Base-by-base conservation (phyloP, 768 basidiomycete species). In the Serendipita sp. region DNA sequence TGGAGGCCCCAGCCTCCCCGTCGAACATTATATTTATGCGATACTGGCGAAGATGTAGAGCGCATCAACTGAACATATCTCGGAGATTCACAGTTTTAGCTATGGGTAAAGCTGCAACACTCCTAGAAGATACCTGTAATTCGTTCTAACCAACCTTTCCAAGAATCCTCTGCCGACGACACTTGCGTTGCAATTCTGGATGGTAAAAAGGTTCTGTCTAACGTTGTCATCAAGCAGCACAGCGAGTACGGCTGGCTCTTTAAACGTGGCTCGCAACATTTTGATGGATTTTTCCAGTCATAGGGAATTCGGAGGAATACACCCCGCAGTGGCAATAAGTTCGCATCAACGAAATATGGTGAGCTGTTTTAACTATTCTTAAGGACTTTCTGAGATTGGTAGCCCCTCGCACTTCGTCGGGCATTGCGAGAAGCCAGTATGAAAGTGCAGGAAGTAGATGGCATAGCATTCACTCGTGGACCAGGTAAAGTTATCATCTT, bases 111-210 rank as follows among this genome's bases (percentile, higher is more conserved):
- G 4, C 9, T n/a, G n/a, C n/a, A n/a, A n/a, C 45, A 28, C n/a
- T 48, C n/a, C 9, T n/a, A 22, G 26, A 58, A 24, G 33, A 58
- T 31, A 30, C 26, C 11, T 11, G 17, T 26, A 11, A 11, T 31
- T 48, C 45, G 45, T 20, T 28, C 20, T 48, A 28, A 24, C 17
- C 33, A 9, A 22, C 7, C 28, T n/a, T 30, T 50, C 20, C 20
- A 95, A 41, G 93, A 96, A 72, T 85, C 86, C 1, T 93, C 90
- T 13, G 91, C 92, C 14, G 95, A 99, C 71, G 96, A 98, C 70
- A 89, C 92, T 1, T 95, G 92, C 68, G 90, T 85, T 16, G 87
- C 94, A 0, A 77, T 98, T 58, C 86, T 99, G 80, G 81, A 20
- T 87, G 85, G 0, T 69, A 76, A 69, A 77, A 58, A 67, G 42